phyloP scores from a whole-genome alignment of 73 alveolate species.

The Paramecium pentaurelia region DNA sequence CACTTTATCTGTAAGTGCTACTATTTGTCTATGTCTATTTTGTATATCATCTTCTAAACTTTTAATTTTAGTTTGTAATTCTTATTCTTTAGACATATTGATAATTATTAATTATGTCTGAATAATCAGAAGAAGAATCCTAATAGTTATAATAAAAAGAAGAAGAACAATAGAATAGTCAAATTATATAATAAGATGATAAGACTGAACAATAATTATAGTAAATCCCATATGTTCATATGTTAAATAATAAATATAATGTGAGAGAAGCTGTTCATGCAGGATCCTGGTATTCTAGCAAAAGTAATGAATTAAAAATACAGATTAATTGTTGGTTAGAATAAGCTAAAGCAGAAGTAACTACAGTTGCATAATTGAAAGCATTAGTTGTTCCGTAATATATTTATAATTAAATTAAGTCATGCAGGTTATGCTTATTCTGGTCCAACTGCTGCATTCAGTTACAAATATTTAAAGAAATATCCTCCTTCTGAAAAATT shows the following conservation, averaged over 20 bases:
- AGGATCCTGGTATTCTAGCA: constrained; percentile 59
- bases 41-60: neutral
- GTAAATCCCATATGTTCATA: neutral
- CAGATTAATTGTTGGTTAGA: constrained; percentile 57
- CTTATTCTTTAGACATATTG: neutral
- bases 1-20: neutral
- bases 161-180: neutral
- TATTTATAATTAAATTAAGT: neutral
- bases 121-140: neutral
- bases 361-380: constrained; percentile 28
- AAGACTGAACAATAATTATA: neutral
- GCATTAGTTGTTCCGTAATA: constrained; percentile 52
- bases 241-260: constrained; percentile 12
- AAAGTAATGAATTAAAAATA: constrained; percentile 44
- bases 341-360: constrained; percentile 57
- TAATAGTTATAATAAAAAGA: neutral
- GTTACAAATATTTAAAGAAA: constrained; percentile 47
- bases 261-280: constrained; percentile 54
- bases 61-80: neutral
- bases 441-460: constrained; percentile 62
- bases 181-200: neutral
- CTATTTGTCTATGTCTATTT: neutral
- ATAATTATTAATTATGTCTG: neutral
- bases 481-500: constrained; percentile 53
- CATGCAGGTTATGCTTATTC: constrained; percentile 63